These are phyloP conservation scores for Ogataea hybrid DNA, from an alignment of 1,139 yeast genomes.

Conservation along the genomic window DNA sequence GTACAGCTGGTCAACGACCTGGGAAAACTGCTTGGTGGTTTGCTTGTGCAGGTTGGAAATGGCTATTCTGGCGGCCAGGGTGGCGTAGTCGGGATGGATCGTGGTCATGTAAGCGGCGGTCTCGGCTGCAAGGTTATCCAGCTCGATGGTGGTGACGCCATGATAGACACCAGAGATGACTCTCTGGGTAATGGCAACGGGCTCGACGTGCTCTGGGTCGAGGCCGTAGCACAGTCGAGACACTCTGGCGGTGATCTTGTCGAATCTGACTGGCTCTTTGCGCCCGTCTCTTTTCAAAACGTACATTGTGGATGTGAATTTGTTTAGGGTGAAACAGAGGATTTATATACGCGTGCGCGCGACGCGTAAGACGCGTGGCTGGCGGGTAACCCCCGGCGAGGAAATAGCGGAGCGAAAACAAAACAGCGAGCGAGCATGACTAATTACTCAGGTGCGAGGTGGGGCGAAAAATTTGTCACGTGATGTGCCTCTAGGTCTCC, in stretches of 20 bases:
- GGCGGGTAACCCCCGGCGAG: background rate
- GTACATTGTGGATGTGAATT: conserved; percentile 37
- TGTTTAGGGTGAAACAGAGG: conserved; percentile 7
- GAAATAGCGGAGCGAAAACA: conserved; percentile 1
- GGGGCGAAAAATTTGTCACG: background rate
- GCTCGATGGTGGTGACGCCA: conserved; percentile 93
- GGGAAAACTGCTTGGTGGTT: conserved; percentile 85
- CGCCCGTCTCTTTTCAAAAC: conserved; percentile 60
- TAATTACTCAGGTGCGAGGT: background rate
- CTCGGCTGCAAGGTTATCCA: conserved; percentile 93
- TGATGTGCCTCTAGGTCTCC: background rate
- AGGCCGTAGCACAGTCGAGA: conserved; percentile 52
- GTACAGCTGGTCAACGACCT: conserved; percentile 67
- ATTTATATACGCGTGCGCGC: conserved; percentile 6
- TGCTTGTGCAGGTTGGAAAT: conserved; percentile 90
- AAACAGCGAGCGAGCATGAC: background rate
- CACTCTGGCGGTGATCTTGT: conserved; percentile 38
- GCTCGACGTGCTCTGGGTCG: conserved; percentile 57
- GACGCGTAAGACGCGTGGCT: background rate
- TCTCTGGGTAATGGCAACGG: conserved; percentile 57
- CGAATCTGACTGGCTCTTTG: conserved; percentile 56
- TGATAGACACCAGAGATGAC: conserved; percentile 66
- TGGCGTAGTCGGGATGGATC: conserved; percentile 93
- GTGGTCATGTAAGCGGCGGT: conserved; percentile 98
- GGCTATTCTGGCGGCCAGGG: conserved; percentile 92